Percentiles rank a stretch among this genome's conserved stretches.
Conservation (phyloP, 495 filamentous ascomycete genomes). For the Lasiosphaeria hispida region DNA sequence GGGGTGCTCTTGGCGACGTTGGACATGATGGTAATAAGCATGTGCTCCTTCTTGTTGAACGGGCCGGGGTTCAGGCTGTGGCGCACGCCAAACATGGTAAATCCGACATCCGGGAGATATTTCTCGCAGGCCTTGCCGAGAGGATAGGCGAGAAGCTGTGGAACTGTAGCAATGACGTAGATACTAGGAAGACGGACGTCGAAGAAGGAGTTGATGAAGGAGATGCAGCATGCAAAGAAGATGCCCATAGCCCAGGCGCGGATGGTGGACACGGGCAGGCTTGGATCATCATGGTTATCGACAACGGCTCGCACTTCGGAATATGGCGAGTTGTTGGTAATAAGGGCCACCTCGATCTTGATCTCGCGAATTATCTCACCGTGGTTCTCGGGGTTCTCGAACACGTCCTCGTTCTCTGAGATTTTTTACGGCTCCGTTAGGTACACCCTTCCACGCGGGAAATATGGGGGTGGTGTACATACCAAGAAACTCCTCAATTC, state of each 20-base stretch:
- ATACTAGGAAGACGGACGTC: constrained; percentile 40
- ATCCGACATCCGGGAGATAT: constrained; percentile 35
- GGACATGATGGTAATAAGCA: constrained; percentile 50
- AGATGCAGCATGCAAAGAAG: constrained; percentile 34
- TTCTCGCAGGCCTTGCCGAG: constrained; percentile 34
- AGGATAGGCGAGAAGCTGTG: constrained; percentile 43
- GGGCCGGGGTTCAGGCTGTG: constrained; percentile 47
- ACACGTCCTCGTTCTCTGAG: constrained; percentile 37
- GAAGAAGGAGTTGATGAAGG: constrained; percentile 46
- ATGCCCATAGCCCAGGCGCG: constrained; percentile 42
- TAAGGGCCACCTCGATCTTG: constrained; percentile 43
- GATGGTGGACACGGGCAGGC: constrained; percentile 37
- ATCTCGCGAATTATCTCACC: constrained; percentile 38
- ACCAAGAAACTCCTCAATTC: constrained; percentile 30
- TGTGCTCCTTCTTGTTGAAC: constrained; percentile 54
- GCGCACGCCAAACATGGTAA: constrained; percentile 38
- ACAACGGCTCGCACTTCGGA: constrained; percentile 51
- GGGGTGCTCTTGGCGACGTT: constrained; percentile 35
- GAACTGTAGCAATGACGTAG: constrained; percentile 31
- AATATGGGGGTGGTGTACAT: background rate
- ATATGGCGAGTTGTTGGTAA: constrained; percentile 46
- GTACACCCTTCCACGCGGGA: no score
- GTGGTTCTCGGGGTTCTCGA: constrained; percentile 38
- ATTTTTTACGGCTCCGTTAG: no score
- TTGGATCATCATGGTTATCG: constrained; percentile 44